A percentile compares a stretch with the other conserved stretches of the same genome.
Evolutionary conservation across 345 rosid genomes (phyloP).

Genomic region (Salix caprea): DNA sequence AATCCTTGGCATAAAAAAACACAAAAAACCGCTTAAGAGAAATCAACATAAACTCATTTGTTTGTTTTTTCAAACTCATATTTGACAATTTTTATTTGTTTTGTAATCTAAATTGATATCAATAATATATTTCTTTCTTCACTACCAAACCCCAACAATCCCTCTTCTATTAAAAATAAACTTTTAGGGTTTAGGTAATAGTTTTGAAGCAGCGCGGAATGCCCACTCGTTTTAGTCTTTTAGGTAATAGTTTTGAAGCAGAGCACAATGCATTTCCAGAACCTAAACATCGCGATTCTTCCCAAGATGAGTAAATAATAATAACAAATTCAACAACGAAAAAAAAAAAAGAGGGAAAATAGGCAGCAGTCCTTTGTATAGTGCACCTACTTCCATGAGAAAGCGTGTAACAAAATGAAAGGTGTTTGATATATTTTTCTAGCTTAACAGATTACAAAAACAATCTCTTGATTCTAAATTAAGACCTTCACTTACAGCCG

Average conservation of each 20-base stretch:
- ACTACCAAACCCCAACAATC: no score
- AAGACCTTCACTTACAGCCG: slow-evolving; percentile 46
- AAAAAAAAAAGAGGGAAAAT: neutral
- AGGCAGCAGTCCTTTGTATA: slow-evolving; percentile 1
- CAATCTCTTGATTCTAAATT: slow-evolving; percentile 51
- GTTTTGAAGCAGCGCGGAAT: no score
- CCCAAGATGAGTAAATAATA: slow-evolving; percentile 13
- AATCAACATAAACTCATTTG: no score
- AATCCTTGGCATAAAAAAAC: no score
- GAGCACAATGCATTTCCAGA: slow-evolving; percentile 16
- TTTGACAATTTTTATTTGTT: no score
- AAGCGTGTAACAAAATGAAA: slow-evolving; percentile 6
- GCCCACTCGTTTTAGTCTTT: no score
- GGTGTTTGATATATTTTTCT: slow-evolving; percentile 25
- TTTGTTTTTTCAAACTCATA: no score
- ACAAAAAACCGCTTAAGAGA: no score
- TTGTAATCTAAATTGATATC: no score
- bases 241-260: slow-evolving; percentile 2
- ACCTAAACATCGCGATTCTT: slow-evolving; percentile 15
- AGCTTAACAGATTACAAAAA: slow-evolving; percentile 34
- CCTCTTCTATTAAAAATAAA: no score
- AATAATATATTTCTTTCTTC: no score
- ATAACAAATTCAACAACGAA: neutral
- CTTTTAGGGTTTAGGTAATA: no score
- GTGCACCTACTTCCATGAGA: slow-evolving; percentile 1